Base-by-base conservation (phyloP, 2,329 filamentous ascomycete species). In the Amauroascus verrucosus region DNA sequence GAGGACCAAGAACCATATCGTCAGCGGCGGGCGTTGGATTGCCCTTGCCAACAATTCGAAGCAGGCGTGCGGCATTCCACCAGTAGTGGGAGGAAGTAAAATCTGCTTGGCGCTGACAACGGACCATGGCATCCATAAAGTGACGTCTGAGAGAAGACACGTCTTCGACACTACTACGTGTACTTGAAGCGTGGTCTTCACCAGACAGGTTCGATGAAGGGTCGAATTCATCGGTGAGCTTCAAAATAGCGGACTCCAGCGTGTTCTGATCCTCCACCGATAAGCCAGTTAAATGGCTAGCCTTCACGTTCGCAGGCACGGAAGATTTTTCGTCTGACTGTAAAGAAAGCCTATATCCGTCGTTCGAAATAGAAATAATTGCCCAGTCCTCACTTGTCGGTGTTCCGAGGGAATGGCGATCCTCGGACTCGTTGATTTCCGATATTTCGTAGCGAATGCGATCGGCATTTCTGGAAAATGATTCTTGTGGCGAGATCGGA, bases 21-120 rank as follows among this genome's bases (percentile, higher is more conserved):
- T 28, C 86, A 81, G 63, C 88, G 77, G 51, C 78, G 68, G 51
- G 67, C 53, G 58, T 37, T 55, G 8, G 77, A 83, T 6, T 78
- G 73, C 14, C 79, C 83, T 40, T 73, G 75, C 53, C 86, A 68
- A 51, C 77, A 77, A 60, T 49, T 24, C 81, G 80, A 16, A 95
- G 76, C 57, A 88, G 84, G 56, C 86, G 82, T 26, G 91, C 72
- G 0, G 88, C 89, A 64, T 84, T 86, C 82, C 86, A 91, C 72
- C 91, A 95, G 49, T 87, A 77, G 61, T 94, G 87, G 1, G 88
- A 85, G 28, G 84, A 84, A 48, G 93, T 82, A 62, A 89, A 95
- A 65, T 95, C 88, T 0, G 85, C 86, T 56, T 86, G 81, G 22
- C 85, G 82, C 60, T 86, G 82, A 53, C 86, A 89, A 65, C 88